Conservation (phyloP, 2,329 filamentous ascomycete genomes). For the Lasiodiplodia gonubiensis region DNA sequence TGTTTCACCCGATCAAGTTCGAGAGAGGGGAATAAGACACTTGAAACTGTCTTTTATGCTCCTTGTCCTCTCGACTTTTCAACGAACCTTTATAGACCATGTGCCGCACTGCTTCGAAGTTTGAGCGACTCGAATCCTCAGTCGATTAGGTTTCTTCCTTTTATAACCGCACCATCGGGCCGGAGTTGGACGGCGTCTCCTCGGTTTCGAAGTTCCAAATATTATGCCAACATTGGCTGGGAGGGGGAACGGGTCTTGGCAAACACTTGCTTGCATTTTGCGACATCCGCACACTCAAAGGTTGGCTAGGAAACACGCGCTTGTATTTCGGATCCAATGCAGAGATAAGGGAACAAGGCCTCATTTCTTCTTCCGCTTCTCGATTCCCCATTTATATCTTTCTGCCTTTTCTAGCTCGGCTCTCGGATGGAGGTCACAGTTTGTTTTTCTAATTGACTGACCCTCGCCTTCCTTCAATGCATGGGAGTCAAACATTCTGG, state of each 20-base stretch:
- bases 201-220: constrained; percentile 25
- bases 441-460: constrained; percentile 19
- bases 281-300: constrained; percentile 23
- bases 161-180: constrained; percentile 24
- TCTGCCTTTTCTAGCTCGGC: constrained; percentile 4
- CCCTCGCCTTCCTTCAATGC: constrained; percentile 16
- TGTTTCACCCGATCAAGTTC: constrained; percentile 58
- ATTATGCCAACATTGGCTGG: constrained; percentile 22
- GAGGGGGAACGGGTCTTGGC: constrained; percentile 21
- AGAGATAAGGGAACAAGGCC: constrained; percentile 25
- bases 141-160: constrained; percentile 24
- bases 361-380: constrained; percentile 24
- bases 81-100: constrained; percentile 27
- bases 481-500: constrained; percentile 21
- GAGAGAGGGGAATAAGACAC: constrained; percentile 45
- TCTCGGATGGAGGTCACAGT: background rate
- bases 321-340: constrained; percentile 28
- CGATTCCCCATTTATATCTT: constrained; percentile 5
- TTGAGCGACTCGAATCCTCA: constrained; percentile 22
- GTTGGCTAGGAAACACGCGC: constrained; percentile 21
- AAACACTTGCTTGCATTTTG: constrained; percentile 25
- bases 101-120: constrained; percentile 18
- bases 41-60: constrained; percentile 29
- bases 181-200: constrained; percentile 28
- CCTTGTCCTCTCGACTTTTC: constrained; percentile 14